These are phyloP conservation scores for Nothophytophthora sp. DNA, from an alignment of 352 stramenopile species.

Conservation along the genomic window DNA sequence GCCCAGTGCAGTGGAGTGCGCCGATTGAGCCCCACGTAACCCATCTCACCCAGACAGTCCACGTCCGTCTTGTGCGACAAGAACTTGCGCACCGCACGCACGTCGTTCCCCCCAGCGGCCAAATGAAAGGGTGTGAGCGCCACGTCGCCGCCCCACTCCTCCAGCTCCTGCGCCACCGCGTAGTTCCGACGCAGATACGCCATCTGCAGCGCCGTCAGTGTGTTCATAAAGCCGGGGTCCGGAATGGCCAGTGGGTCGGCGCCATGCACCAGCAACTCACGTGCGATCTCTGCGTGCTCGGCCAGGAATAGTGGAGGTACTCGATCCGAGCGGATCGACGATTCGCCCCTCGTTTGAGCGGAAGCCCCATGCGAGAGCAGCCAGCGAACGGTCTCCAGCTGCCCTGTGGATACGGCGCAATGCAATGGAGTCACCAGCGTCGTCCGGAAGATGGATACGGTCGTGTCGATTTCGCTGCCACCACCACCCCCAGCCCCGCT, in stretches of 20 bases:
- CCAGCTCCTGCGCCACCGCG: conserved; percentile 70
- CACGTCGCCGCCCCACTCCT: conserved; percentile 81
- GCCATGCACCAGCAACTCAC: conserved; percentile 61
- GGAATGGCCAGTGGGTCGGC: conserved; percentile 68
- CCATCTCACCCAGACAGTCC: conserved; percentile 78
- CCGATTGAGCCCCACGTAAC: conserved; percentile 78
- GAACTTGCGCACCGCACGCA: conserved; percentile 56
- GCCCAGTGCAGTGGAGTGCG: conserved; percentile 84
- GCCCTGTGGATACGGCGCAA: conserved; percentile 71
- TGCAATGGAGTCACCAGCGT: conserved; percentile 83
- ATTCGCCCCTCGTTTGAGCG: conserved; percentile 46
- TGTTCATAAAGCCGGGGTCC: conserved; percentile 83
- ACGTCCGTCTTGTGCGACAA: conserved; percentile 57
- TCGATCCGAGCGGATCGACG: conserved; percentile 71
- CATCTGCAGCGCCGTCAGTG: conserved; percentile 72
- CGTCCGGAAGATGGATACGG: conserved; percentile 78
- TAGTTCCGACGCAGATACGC: conserved; percentile 81
- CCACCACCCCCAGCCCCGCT: conserved; percentile 18
- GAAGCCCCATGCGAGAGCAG: conserved; percentile 64
- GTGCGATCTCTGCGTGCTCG: conserved; percentile 65
- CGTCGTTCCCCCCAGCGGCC: conserved; percentile 63
- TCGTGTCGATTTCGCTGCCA: conserved; percentile 55
- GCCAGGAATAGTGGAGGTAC: conserved; percentile 78
- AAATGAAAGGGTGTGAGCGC: conserved; percentile 79
- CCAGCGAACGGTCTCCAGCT: conserved; percentile 71